Evolutionary conservation across 805 yeast genomes (phyloP).

Genomic region (Starmera amethionina): DNA sequence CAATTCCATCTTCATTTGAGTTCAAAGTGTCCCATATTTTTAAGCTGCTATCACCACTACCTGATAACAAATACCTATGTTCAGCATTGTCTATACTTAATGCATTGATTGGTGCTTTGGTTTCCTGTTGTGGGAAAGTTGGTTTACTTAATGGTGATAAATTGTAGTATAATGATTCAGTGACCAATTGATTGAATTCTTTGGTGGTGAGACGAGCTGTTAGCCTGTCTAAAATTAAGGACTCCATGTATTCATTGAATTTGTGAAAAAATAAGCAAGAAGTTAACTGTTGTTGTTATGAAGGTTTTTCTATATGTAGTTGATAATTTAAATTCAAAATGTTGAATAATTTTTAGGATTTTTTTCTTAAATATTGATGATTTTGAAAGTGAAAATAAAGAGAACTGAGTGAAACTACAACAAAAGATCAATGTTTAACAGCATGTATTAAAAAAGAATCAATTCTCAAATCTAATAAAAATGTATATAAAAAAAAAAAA

Average conservation of each 20-base stretch:
- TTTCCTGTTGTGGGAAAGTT: conserved; percentile 10
- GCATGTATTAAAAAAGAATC: no score
- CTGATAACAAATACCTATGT: conserved; percentile 47
- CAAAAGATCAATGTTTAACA: no score
- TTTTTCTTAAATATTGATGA: no score
- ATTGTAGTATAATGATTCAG: conserved; percentile 16
- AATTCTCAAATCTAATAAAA: no score
- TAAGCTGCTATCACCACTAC: conserved; percentile 63
- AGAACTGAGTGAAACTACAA: no score
- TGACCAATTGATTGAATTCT: conserved; percentile 9
- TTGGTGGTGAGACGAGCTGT: conserved; percentile 3
- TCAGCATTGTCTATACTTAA: conserved; percentile 43
- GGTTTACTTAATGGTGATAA: conserved; percentile 12
- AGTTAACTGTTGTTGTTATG: background rate
- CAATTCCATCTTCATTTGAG: background rate
- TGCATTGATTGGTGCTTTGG: conserved; percentile 38
- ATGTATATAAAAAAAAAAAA: no score
- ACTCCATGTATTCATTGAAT: conserved; percentile 3
- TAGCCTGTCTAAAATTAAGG: conserved; percentile 6
- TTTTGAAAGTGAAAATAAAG: no score
- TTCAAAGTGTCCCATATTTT: conserved; percentile 50
- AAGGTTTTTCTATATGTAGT: no score
- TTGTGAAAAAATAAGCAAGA: background rate
- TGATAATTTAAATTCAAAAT: no score
- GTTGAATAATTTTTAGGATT: no score